Conservation (phyloP, 805 yeast genomes). For the Monosporozyma yasuniensis region DNA sequence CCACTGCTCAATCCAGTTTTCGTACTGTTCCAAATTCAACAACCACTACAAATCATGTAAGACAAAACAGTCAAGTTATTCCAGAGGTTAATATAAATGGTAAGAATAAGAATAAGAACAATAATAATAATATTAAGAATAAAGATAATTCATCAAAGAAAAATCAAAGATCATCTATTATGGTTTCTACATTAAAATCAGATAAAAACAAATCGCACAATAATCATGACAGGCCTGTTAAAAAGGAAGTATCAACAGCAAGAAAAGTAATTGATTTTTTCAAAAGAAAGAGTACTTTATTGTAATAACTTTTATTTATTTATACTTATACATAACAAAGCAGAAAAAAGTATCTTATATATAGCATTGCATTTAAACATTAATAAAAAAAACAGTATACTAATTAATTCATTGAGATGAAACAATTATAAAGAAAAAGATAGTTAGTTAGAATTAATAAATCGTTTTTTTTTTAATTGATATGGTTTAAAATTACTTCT, state of each 20-base stretch:
- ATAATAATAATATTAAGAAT: neutral
- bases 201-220: neutral
- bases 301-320: neutral
- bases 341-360: neutral
- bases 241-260: constrained; percentile 45
- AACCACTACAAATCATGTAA: too few species aligned
- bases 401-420: too few species aligned
- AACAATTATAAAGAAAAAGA: neutral
- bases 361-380: constrained; percentile 2
- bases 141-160: neutral
- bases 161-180: constrained; percentile 6
- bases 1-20: constrained; percentile 1
- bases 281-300: constrained; percentile 47
- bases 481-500: neutral
- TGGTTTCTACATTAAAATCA: constrained; percentile 4
- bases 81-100: neutral
- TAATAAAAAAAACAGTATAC: neutral
- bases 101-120: neutral
- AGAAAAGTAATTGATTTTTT: constrained; percentile 71
- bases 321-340: neutral
- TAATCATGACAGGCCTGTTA: neutral
- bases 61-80: neutral
- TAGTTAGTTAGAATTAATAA: too few species aligned
- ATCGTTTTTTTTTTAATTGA: constrained; percentile 3
- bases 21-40: neutral